Base-by-base conservation (phyloP, 208 protist genomes). In the Leptomonas pyrrhocoris region DNA sequence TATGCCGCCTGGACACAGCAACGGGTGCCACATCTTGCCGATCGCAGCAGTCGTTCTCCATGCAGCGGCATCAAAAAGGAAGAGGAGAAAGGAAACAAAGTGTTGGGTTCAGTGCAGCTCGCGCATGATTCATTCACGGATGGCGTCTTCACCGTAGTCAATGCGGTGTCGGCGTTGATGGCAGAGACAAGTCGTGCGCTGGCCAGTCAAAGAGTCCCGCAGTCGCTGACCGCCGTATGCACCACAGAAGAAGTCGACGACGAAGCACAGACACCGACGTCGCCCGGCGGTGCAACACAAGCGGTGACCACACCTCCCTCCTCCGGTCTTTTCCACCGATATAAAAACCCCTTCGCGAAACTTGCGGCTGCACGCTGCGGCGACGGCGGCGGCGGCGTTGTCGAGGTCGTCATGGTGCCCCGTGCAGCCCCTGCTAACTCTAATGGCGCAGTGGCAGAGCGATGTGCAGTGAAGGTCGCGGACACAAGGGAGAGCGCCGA, bases 81-180 rank as follows among this genome's bases (percentile, higher is more conserved):
- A 15, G 28, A 28, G 43, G 38, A 31, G 15, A 38, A 11, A 19
- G 45, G 5, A 25, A 28, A 21, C 18, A 13, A 4, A 3, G 6
- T 36, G n/a, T 5, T 5, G 11, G n/a, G 12, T 7, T 8, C 49
- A 23, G 42, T 21, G 56, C 38, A 12, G 21, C 36, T 55, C 19
- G 16, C 64, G 21, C 64, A 46, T 23, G 53, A 70, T 19, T 4
- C 53, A 21, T 66, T 36, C 50, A 58, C 64, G 11, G 59, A 51
- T 28, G 73, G 73, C 43, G 66, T 66, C 42, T 79, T 79, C 43
- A 68, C 67, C 9, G 19, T 66, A 18, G 31, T 68, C 25, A 73
- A 51, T 18, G 64, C 45, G 5, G 38, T 49, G 0, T 54, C 31
- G 40, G 66, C 60, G 21, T 34, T 69, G 28, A 58, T 79, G 46